Base-by-base conservation (phyloP, 805 yeast species). In the Candida vartiovaarae region DNA sequence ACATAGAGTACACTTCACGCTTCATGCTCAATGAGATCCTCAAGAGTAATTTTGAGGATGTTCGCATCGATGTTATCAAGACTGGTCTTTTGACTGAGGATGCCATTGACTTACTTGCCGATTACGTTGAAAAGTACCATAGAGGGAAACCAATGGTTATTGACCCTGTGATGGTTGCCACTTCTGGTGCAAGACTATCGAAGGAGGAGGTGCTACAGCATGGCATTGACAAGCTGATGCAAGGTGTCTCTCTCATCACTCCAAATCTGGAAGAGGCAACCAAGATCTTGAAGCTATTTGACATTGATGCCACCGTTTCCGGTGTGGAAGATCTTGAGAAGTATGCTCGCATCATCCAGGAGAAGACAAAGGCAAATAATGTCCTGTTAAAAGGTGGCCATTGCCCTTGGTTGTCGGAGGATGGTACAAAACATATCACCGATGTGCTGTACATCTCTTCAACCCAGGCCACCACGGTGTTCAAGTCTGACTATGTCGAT, bases 351-450 rank as follows among this genome's bases (percentile, higher is more conserved):
- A 44, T 54, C 11, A 67, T 79, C 15, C 60, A 66, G n/a, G 43
- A 53, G 5, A 55, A 54, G 6, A 62, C 70, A 1, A 67, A 71
- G 3, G 74, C 82, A 46, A 51, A 65, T 6, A 76, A 76, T 49
- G 74, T 87, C 8, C 64, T 87, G 32, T 68, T 87, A 25, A 87
- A 88, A 62, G 96, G 95, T 15, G 95, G 96, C 0, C 95, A 87
- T 57, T 57, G 72, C 15, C 78, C 85, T 6, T 69, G 74, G 68
- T 50, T 54, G 7, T 43, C 46, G 8, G 40, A 54, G 2, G 59
- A 61, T 20, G 63, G 65, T 8, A 53, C 30, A 28, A 15, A 54
- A n/a, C 52, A 55, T 6, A 68, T 82, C 10, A 64, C 71, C 9
- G 87, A 80, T 57, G 67, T 81, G 1, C 63, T 84, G 23, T 79